Conservation (phyloP, 345 rosid species). For the Linum trigynum region DNA sequence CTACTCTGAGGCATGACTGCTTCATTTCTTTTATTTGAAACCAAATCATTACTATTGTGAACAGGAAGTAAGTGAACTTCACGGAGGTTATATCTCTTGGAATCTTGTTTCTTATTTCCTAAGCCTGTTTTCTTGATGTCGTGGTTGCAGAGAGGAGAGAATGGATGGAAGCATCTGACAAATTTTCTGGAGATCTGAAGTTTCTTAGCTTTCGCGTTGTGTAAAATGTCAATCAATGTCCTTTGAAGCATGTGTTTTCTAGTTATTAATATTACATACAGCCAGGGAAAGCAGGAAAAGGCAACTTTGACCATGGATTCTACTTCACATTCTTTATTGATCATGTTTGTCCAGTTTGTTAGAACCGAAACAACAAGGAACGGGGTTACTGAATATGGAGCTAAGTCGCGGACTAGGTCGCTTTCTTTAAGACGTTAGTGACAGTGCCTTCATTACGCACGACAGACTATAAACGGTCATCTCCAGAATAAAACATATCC, state of each 20-base stretch:
- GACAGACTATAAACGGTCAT: no score
- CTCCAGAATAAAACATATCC: no score
- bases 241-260: not conserved
- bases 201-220: conserved; percentile 48
- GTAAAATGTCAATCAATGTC: no score
- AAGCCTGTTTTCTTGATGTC: not conserved
- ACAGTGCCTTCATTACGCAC: no score
- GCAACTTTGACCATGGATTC: not conserved
- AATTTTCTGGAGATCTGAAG: conserved; percentile 43
- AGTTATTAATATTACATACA: no score
- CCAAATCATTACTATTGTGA: not conserved
- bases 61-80: no score
- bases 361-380: no score
- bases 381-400: no score
- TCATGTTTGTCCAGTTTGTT: no score
- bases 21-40: not conserved
- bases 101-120: not conserved
- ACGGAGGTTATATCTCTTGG: not conserved
- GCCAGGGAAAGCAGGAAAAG: not conserved
- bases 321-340: no score
- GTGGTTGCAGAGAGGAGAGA: conserved; percentile 54
- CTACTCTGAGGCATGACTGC: conserved; percentile 52
- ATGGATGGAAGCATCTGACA: conserved; percentile 69
- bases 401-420: no score
- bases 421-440: no score